Evolutionary conservation across 225 moss, liverwort and hornwort genomes (phyloP).

Genomic region (Climacium dendroides): DNA sequence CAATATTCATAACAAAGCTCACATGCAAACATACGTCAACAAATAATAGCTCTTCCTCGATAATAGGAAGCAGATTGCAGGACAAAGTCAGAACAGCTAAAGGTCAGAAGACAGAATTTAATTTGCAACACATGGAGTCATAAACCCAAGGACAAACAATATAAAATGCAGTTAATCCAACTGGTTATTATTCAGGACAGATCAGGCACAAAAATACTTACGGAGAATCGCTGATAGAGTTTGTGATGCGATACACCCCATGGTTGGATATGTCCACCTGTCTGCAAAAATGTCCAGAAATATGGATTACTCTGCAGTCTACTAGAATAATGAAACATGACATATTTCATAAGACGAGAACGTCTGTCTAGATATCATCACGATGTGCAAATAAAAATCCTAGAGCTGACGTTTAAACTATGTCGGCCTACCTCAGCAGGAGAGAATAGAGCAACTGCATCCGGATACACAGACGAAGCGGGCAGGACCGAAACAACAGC

Average conservation of each 20-base stretch:
- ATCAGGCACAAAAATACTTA: slow-evolving; percentile 13
- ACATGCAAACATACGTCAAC: neutral
- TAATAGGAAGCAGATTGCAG: neutral
- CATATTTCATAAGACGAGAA: neutral
- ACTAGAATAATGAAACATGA: neutral
- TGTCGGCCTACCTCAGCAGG: slow-evolving; percentile 50
- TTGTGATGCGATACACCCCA: slow-evolving; percentile 80
- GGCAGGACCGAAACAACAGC: slow-evolving; percentile 73
- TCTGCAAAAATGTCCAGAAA: slow-evolving; percentile 18
- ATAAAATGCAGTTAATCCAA: neutral
- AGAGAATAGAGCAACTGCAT: slow-evolving; percentile 69
- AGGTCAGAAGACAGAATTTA: neutral
- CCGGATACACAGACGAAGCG: slow-evolving; percentile 53
- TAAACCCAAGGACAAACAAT: neutral
- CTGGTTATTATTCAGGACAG: neutral
- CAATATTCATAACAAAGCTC: neutral
- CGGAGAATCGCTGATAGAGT: slow-evolving; percentile 60
- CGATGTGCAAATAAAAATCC: neutral
- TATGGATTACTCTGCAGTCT: neutral
- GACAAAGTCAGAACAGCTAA: neutral
- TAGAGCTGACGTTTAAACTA: neutral
- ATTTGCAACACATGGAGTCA: neutral
- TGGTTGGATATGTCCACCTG: slow-evolving; percentile 66
- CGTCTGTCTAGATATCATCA: neutral
- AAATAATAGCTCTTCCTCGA: neutral